Evolutionary conservation across 192 early-diverging fungal genomes (phyloP).

Genomic region (Linnemannia hyalina): DNA sequence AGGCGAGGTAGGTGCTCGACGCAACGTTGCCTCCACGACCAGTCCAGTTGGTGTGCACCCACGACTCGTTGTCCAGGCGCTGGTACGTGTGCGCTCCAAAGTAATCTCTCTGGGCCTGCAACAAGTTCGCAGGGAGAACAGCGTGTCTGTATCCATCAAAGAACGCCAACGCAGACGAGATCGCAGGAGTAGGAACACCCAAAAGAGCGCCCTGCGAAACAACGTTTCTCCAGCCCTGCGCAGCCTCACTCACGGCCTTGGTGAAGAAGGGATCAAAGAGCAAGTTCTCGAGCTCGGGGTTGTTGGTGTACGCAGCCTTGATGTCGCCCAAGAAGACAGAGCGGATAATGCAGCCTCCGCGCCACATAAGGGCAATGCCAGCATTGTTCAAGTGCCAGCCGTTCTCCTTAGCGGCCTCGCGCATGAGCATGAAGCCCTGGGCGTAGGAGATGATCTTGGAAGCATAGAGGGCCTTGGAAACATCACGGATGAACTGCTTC

Average conservation of each 20-base stretch:
- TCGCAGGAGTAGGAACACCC: constrained; percentile 92
- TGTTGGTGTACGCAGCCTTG: constrained; percentile 91
- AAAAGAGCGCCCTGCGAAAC: constrained; percentile 82
- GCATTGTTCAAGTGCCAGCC: constrained; percentile 97
- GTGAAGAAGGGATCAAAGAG: constrained; percentile 98
- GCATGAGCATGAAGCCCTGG: constrained; percentile 99
- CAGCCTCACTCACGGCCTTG: constrained; percentile 85
- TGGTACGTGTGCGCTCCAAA: constrained; percentile 99
- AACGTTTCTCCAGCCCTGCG: constrained; percentile 91
- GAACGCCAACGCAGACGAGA: constrained; percentile 94
- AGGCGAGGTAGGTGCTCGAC: constrained; percentile 69
- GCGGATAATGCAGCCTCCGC: constrained; percentile 99
- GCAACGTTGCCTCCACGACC: constrained; percentile 86
- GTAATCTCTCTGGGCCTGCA: constrained; percentile 99
- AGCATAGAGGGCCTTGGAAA: constrained; percentile 95
- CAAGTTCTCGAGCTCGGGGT: constrained; percentile 90
- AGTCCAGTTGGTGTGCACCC: constrained; percentile 98
- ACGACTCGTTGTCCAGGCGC: constrained; percentile 80
- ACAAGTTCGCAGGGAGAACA: constrained; percentile 92
- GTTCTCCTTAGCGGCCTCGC: constrained; percentile 93
- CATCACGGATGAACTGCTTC: constrained; percentile 88
- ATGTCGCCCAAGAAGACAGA: constrained; percentile 97
- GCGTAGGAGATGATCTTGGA: constrained; percentile 99
- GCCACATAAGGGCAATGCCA: constrained; percentile 99
- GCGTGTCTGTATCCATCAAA: constrained; percentile 97